Conservation (phyloP, 176 grass and related monocot species). For the Themeda triandra region DNA sequence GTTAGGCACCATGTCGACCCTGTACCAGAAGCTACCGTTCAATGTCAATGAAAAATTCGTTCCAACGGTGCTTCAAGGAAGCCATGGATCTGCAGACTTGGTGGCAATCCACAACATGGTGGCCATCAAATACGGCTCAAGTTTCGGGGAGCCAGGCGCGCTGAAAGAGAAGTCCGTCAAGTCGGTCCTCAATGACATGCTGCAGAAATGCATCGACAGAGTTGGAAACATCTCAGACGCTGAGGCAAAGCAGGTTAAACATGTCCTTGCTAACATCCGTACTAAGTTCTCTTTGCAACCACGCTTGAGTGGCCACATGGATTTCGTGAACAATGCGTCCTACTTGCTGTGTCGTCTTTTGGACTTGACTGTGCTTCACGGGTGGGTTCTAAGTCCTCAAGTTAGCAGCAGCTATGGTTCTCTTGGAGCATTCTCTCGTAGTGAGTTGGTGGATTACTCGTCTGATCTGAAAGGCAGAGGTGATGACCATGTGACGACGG, state of each 20-base stretch:
- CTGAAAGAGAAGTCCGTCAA: too few species aligned
- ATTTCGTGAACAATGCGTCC: neutral
- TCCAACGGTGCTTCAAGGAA: neutral
- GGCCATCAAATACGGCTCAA: neutral
- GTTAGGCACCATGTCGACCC: neutral
- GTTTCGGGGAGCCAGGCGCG: too few species aligned
- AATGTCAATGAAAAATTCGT: neutral
- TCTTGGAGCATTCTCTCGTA: neutral
- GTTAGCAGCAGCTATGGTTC: neutral
- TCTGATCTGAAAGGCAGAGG: neutral
- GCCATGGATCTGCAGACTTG: neutral
- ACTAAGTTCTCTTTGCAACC: neutral
- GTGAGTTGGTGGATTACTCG: neutral
- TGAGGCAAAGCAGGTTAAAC: neutral
- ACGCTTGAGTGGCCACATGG: neutral
- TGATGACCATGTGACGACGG: neutral
- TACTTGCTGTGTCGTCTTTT: neutral
- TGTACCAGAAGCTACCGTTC: neutral
- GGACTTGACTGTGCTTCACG: neutral
- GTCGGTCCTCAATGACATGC: too few species aligned
- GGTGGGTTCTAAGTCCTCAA: neutral
- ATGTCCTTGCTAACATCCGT: neutral
- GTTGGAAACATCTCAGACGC: too few species aligned
- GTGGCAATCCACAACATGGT: neutral
- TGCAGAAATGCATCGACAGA: too few species aligned